These are phyloP conservation scores for Laguncularia racemosa DNA, from an alignment of 345 rosid species.

Conservation along the genomic window DNA sequence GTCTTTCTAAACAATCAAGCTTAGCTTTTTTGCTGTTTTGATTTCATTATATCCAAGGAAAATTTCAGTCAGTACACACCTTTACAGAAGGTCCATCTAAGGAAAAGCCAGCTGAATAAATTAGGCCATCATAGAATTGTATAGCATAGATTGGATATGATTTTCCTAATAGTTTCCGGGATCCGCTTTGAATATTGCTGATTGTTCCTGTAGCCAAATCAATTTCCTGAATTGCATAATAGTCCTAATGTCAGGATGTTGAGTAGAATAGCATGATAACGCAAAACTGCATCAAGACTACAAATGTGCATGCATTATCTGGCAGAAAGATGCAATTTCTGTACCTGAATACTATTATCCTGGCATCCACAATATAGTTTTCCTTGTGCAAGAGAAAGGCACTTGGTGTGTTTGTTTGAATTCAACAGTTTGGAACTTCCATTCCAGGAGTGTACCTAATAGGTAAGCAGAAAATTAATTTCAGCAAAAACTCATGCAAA, in stretches of 20 bases:
- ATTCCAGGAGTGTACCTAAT: constrained; percentile 58
- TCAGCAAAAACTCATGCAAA: too few species aligned
- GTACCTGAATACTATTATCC: constrained; percentile 64
- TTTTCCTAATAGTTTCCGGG: constrained; percentile 52
- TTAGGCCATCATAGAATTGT: constrained; percentile 37
- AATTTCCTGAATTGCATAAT: constrained; percentile 39
- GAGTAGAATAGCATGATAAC: not conserved
- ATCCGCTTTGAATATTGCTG: constrained; percentile 44
- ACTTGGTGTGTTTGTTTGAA: constrained; percentile 38
- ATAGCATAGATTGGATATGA: constrained; percentile 42
- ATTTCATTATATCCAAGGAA: too few species aligned
- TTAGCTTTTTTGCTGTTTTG: too few species aligned
- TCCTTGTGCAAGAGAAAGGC: constrained; percentile 46
- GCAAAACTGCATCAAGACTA: constrained; percentile 1
- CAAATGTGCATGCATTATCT: not conserved
- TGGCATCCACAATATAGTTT: constrained; percentile 63
- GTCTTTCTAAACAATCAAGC: not conserved
- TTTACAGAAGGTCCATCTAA: constrained; percentile 52
- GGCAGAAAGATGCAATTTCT: not conserved
- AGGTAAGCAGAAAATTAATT: not conserved
- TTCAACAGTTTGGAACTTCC: constrained; percentile 47
- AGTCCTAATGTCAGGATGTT: not conserved
- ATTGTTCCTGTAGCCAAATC: constrained; percentile 62
- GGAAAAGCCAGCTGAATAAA: constrained; percentile 50
- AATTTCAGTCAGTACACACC: too few species aligned